Evolutionary conservation across 2,329 filamentous ascomycete genomes (phyloP), one percentile per base, ranked within the genome.

Genomic region (Fusarium metavorans): DNA sequence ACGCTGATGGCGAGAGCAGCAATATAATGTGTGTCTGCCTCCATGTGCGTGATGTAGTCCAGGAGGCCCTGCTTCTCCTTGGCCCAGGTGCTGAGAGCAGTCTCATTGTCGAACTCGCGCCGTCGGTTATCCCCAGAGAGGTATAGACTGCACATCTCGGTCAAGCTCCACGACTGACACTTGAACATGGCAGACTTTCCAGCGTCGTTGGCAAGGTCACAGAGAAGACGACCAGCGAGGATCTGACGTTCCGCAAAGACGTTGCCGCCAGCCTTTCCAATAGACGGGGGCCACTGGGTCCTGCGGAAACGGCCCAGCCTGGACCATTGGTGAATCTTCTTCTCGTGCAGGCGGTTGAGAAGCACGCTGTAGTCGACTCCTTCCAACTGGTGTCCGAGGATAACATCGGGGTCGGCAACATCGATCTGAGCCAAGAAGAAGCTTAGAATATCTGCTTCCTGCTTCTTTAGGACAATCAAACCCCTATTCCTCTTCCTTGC

Each of bases 171-270:
- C 4, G 95, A 97, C 83, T 98, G 96, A 82, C 97, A 99, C 85
- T 97, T 98, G 78, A 90, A 92, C 96, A 98, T 98, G 75, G 95
- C 90, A 13, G 96, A 98, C 86, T 98, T 98, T 82, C 97, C 97
- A 80, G 97, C 94, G 77, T 99, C 97, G 81, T 99, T 99, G 67
- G 93, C 95, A 69, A 98, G 87, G 85, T 99, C 97, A 82, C 97
- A 98, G 66, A 98, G 89, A 70, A 99, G 86, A 77, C 97, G 92
- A 45, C 97, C 97, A 71, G 95, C 91, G 75, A 98, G 93, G 66
- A 99, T 84, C 80, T 98, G 94, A 68, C 96, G 92, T 82, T 99
- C 97, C 2, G 94, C 94, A 81, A 98, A 98, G 81, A 98, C 97
- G 79, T 94, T 97, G 35, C 94, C 94, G 32, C 95, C 94, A 56